Base-by-base conservation (phyloP, 805 yeast species). In the Wickerhamiella australiensis region DNA sequence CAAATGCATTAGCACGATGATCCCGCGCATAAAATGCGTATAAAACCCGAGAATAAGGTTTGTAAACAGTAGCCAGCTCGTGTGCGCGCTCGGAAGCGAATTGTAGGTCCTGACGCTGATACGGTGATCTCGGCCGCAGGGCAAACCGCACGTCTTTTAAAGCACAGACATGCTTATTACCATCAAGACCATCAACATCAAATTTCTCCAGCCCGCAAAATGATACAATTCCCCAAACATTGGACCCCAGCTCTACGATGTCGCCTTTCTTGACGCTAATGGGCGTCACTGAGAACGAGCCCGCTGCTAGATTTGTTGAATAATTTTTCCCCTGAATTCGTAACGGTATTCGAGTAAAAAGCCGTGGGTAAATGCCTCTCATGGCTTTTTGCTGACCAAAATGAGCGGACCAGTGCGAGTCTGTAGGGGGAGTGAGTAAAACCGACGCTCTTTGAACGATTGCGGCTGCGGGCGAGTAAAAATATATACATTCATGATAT, bases 201-300 rank as follows among this genome's bases (percentile, higher is more conserved):
- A 57, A 56, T 26, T 22, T n/a, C 13, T 44, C 33, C 20, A 50
- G 43, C 5, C 47, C 37, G 25, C 53, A 47, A 52, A 55, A 57
- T 0, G 58, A 51, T 2, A 57, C 59, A 21, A 55, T 15, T 5
- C 59, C 59, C 33, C 56, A 21, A 8, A 52, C 21, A 18, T 42
- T 12, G 43, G 41, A 2, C 26, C 6, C 31, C 2, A 53, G 29
- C 40, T 56, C 60, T 3, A 57, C 58, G 11, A 55, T 45, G 35
- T 57, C 60, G 12, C 60, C 60, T 4, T 47, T 46, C 7, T 51
- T 46, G 15, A 57, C 54, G 18, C 36, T 11, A 11, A 17, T 23
- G 3, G 57, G 58, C 13, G 38, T 25, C 15, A 38, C 44, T 2
- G 43, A 25, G 29, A 17, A 38, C 5, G 38, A 33, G 9, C 11